These are phyloP conservation scores for Diutina mesorugosa DNA, from an alignment of 1,139 yeast genomes.

Conservation along the genomic window DNA sequence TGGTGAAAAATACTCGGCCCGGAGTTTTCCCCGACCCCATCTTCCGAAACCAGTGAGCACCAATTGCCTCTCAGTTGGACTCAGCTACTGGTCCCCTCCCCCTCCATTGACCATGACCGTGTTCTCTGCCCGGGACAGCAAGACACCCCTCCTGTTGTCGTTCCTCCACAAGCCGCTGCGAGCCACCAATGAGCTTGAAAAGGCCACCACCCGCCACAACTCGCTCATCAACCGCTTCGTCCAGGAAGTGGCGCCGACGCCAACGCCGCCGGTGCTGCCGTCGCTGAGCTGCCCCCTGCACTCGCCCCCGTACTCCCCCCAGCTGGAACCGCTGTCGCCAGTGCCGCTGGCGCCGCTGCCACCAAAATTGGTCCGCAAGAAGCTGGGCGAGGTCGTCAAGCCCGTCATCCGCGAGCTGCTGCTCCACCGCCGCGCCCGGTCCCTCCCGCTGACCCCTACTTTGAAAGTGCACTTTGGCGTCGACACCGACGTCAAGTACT, in stretches of 20 bases:
- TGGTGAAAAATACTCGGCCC: neutral
- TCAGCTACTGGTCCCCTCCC: too few species aligned
- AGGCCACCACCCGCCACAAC: constrained; percentile 22
- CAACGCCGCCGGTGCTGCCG: neutral
- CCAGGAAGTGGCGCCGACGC: neutral
- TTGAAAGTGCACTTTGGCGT: constrained; percentile 72
- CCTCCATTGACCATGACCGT: neutral
- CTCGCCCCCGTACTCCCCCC: constrained; percentile 1
- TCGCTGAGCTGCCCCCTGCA: neutral
- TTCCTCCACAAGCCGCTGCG: constrained; percentile 31
- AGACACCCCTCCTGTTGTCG: constrained; percentile 16
- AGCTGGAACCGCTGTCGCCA: neutral
- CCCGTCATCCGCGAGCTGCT: constrained; percentile 47
- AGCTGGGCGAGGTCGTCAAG: constrained; percentile 72
- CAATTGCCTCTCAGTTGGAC: too few species aligned
- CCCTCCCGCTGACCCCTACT: constrained; percentile 64
- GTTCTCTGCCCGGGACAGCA: neutral
- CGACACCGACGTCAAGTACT: constrained; percentile 54
- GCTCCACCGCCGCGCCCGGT: constrained; percentile 24
- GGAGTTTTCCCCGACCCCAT: neutral
- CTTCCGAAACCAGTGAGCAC: too few species aligned
- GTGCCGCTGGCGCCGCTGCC: neutral
- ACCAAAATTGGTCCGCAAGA: constrained; percentile 41
- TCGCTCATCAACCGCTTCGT: constrained; percentile 12
- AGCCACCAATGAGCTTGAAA: constrained; percentile 17